Percentiles rank a stretch among this genome's conserved stretches.
Conservation (phyloP, 108 stramenopile genomes). For the Nannochloropsis gaditana region DNA sequence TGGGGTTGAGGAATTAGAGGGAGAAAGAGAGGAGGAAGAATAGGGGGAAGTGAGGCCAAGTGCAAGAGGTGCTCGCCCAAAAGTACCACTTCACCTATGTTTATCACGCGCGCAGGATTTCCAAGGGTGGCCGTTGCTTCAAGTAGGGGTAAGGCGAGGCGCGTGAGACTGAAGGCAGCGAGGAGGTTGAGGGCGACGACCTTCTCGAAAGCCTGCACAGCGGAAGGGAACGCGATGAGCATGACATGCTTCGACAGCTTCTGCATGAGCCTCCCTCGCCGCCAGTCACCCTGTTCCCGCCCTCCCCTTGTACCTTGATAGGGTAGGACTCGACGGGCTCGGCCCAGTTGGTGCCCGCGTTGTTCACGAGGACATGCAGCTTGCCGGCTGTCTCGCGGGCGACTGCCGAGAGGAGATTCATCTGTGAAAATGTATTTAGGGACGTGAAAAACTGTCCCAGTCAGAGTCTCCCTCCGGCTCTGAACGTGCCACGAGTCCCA, state of each 20-base stretch:
- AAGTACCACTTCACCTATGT: neutral
- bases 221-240: neutral
- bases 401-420: neutral
- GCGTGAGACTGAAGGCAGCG: neutral
- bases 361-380: neutral
- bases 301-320: neutral
- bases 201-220: neutral
- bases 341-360: conserved; percentile 9
- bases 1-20: neutral
- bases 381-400: neutral
- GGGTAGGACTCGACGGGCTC: conserved; percentile 16
- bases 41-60: neutral
- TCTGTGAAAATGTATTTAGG: neutral
- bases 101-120: neutral
- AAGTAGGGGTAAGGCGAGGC: neutral
- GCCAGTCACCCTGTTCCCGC: neutral
- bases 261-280: neutral
- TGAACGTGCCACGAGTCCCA: neutral
- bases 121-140: neutral
- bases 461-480: neutral
- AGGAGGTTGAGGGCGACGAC: neutral
- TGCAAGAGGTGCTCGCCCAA: neutral
- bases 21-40: neutral
- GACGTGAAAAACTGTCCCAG: neutral
- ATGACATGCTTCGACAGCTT: neutral